Base-by-base conservation (phyloP, 2,329 filamentous ascomycete genomes). In the Arthrobotrys conoides region DNA sequence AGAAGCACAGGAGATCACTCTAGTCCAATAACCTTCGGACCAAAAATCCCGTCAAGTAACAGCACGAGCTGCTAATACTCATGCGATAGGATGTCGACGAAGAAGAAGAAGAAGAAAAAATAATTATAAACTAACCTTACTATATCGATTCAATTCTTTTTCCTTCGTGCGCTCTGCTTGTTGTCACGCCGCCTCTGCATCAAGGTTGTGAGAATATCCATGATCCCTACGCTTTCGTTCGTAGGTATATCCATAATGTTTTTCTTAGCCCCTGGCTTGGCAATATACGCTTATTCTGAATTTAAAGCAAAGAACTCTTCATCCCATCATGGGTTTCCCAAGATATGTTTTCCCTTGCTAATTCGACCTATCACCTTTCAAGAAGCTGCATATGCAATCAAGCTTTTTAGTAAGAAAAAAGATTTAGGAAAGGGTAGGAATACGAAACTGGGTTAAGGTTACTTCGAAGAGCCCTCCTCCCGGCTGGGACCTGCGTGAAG, bases 331-430 rank as follows among this genome's bases (percentile, higher is more conserved):
- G 24, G 64, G 63, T 64, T n/a, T 41, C 41, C 75, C 61, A 30
- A 66, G 30, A 53, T 33, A 69, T 67, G 30, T 8, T 36, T 18
- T 30, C 67, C 61, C 20, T 41, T 33, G 14, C 12, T 27, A 20
- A 18, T 6, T 44, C 53, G 44, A 38, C 75, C 63, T 69, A 78
- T 72, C 51, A 55, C 68, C 38, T 22, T 78, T 78, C 61, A 33
- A 72, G 75, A 64, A 78, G 75, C 68, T 69, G 75, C 57, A 48
- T 53, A 72, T 36, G 68, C 68, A 69, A 64, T 72, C 68, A 78
- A 78, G 75, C 75, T 78, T 72, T 78, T 65, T 78, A 55, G 57
- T 51, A 41, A 49, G 18, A 27, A 18, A 59, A 22, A 41, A 24
- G 48, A 12, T 51, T 59, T 38, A 57, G 68, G 1, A 46, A 16